These are phyloP conservation scores for Penicillium bialowiezense DNA, from an alignment of 495 filamentous ascomycete genomes.

Conservation along the genomic window DNA sequence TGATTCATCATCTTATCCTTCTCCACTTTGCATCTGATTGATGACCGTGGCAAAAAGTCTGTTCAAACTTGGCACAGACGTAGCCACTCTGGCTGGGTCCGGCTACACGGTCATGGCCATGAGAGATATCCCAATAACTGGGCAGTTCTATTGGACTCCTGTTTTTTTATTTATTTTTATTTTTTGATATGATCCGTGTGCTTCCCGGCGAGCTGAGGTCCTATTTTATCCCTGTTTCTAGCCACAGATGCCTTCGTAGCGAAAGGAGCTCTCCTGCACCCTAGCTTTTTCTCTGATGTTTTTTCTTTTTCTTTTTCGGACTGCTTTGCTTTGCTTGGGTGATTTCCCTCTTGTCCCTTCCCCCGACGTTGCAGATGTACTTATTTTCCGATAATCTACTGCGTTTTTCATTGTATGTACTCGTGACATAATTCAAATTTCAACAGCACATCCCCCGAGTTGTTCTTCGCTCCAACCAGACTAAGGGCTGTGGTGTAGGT, in stretches of 20 bases:
- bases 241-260: slow-evolving; percentile 7
- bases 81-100: neutral
- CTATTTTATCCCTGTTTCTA: slow-evolving; percentile 11
- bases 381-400: slow-evolving; percentile 6
- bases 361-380: slow-evolving; percentile 1
- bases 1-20: slow-evolving; percentile 1
- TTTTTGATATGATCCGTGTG: slow-evolving; percentile 21
- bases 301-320: slow-evolving; percentile 14
- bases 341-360: slow-evolving; percentile 1
- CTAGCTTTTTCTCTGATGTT: neutral
- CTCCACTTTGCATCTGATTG: slow-evolving; percentile 21
- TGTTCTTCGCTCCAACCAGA: neutral
- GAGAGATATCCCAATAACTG: neutral
- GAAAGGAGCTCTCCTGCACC: slow-evolving; percentile 10
- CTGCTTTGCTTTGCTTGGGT: slow-evolving; percentile 1
- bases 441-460: slow-evolving; percentile 10
- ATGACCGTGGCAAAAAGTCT: slow-evolving; percentile 24
- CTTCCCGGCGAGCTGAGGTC: slow-evolving; percentile 3
- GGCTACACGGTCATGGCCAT: slow-evolving; percentile 14
- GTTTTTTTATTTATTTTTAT: neutral
- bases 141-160: slow-evolving; percentile 1
- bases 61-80: slow-evolving; percentile 8
- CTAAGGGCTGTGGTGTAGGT: neutral
- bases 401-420: slow-evolving; percentile 11
- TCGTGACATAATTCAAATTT: slow-evolving; percentile 27